A percentile compares a stretch with the other conserved stretches of the same genome.
Conservation (phyloP, 805 yeast genomes). For the Cyberlindnera sargentensis region DNA sequence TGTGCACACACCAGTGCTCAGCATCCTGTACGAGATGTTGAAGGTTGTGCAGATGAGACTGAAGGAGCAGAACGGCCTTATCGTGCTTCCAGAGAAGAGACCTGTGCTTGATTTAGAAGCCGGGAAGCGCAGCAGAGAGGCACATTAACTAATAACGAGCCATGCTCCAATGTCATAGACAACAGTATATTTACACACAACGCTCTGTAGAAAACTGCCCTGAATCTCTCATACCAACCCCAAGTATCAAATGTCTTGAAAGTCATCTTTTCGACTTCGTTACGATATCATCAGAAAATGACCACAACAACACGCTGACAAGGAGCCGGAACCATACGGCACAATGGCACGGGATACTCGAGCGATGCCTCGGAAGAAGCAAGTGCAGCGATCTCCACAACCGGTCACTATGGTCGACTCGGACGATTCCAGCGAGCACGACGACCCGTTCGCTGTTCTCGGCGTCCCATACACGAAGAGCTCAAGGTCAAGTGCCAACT, state of each 20-base stretch:
- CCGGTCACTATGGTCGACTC: background rate
- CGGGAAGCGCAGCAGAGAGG: background rate
- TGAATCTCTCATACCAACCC: no score
- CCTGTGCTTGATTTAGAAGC: constrained; percentile 18
- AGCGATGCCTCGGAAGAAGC: background rate
- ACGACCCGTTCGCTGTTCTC: background rate
- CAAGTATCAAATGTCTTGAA: no score
- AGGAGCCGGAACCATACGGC: no score
- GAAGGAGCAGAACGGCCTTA: constrained; percentile 47
- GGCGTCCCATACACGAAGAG: no score
- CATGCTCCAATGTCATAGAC: no score
- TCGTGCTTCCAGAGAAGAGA: constrained; percentile 36
- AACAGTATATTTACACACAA: no score
- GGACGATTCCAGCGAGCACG: background rate
- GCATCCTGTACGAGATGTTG: constrained; percentile 49
- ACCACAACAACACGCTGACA: background rate
- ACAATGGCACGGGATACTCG: background rate
- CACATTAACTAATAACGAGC: no score
- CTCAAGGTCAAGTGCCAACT: no score
- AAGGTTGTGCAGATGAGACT: constrained; percentile 55
- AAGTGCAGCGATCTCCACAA: no score
- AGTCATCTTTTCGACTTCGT: no score
- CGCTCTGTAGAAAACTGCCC: no score
- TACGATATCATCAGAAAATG: background rate
- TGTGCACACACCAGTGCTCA: constrained; percentile 55